Evolutionary conservation across 2,329 filamentous ascomycete species (phyloP).

Genomic region (Aureobasidium lini): DNA sequence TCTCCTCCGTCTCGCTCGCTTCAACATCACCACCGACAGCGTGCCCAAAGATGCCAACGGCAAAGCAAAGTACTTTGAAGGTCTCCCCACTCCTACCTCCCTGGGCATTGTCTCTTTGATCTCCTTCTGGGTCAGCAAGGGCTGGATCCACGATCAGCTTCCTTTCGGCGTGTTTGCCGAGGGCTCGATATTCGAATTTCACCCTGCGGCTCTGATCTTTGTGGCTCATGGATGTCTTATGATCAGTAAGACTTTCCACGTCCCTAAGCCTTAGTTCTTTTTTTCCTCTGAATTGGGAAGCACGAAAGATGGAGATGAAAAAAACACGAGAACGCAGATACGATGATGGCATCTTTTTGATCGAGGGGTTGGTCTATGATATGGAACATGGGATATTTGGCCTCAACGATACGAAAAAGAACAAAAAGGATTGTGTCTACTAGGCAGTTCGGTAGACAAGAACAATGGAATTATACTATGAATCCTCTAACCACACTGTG

Average conservation of each 20-base stretch:
- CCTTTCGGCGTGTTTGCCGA: slow-evolving; percentile 63
- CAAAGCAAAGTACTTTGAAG: slow-evolving; percentile 94
- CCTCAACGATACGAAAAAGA: neutral
- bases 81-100: slow-evolving; percentile 89
- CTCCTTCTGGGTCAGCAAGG: slow-evolving; percentile 79
- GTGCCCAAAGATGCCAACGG: slow-evolving; percentile 87
- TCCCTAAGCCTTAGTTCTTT: slow-evolving; percentile 65
- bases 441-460: neutral
- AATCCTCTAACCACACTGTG: too few relatives aligned
- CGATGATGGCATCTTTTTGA: neutral
- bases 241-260: slow-evolving; percentile 90
- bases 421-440: neutral
- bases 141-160: slow-evolving; percentile 71
- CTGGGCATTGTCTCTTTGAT: slow-evolving; percentile 74
- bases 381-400: neutral
- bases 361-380: neutral
- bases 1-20: slow-evolving; percentile 84
- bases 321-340: neutral
- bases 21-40: slow-evolving; percentile 89
- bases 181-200: slow-evolving; percentile 69
- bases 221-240: slow-evolving; percentile 85
- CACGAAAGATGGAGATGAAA: neutral
- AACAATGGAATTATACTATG: neutral
- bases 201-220: slow-evolving; percentile 75
- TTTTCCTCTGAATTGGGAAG: neutral